Base-by-base conservation (phyloP, 2,329 filamentous ascomycete species). In the Fusarium caatingaense region DNA sequence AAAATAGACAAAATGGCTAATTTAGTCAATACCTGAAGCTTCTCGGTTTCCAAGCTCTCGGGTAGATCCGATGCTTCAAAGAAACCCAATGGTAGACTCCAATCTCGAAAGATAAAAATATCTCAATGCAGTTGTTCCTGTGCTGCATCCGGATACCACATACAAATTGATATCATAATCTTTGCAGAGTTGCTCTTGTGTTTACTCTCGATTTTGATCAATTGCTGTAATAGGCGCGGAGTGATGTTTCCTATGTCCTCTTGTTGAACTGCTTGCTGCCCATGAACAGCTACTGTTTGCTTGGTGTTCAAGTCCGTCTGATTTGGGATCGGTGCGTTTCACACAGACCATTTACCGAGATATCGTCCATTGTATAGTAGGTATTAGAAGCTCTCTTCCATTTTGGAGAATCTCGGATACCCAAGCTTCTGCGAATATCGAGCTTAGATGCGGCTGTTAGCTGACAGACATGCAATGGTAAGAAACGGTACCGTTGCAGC, bases 231-330 rank as follows among this genome's bases (percentile, higher is more conserved):
- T 50, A 45, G 32, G 40, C 53, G 47, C 56, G 69, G 64, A 45
- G 56, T 28, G 48, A 70, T 59, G 28, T 50, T 46, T 34, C 54
- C 49, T n/a, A 27, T 30, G 25, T 53, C 46, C 37, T 50, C n/a
- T 62, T 41, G 40, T 40, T 56, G 23, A 49, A 41, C 49, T 21
- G 34, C 40, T 21, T 37, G 16, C 30, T 30, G 44, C 49, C 55
- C 67, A 55, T 55, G 56, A 45, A 60, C 68, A 60, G 67, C 58
- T 32, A 60, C 40, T 50, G 37, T 40, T 56, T 47, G 40, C 37
- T 47, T 25, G 54, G 30, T n/a, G 37, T n/a, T 54, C 54, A 53
- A 28, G 49, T 28, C 53, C 45, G 54, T 49, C 34, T 56, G 37
- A 23, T 67, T 66, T 54, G 42, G 42, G 49, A 34, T 23, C 20